These are phyloP conservation scores for Myriangium duriaei DNA, from an alignment of 2,329 filamentous ascomycete genomes.

Conservation along the genomic window DNA sequence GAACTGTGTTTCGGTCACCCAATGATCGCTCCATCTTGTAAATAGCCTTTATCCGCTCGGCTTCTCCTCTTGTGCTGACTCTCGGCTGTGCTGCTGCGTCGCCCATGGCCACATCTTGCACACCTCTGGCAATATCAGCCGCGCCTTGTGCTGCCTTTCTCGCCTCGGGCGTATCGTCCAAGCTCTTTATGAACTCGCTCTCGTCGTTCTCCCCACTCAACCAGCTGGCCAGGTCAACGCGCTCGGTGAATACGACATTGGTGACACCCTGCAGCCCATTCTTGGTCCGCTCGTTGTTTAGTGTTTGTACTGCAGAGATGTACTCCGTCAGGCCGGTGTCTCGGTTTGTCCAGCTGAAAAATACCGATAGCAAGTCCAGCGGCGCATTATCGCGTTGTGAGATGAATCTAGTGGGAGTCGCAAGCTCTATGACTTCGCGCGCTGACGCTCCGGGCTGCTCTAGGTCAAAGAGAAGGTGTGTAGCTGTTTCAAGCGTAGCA, in stretches of 20 bases:
- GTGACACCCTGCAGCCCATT: constrained; percentile 57
- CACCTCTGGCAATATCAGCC: constrained; percentile 25
- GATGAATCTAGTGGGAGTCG: constrained; percentile 66
- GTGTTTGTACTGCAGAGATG: constrained; percentile 65
- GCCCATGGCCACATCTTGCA: constrained; percentile 27
- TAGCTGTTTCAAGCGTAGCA: constrained; percentile 58
- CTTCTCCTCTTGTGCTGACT: constrained; percentile 46
- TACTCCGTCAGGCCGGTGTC: constrained; percentile 85
- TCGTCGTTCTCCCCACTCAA: constrained; percentile 72
- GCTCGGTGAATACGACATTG: constrained; percentile 84
- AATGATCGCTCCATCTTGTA: constrained; percentile 85
- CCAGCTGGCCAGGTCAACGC: constrained; percentile 85
- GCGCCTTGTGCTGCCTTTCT: constrained; percentile 40
- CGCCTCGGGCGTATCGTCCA: constrained; percentile 50
- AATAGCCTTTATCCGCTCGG: constrained; percentile 73
- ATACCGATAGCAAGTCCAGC: constrained; percentile 84
- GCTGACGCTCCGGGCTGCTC: constrained; percentile 34
- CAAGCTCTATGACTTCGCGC: constrained; percentile 37
- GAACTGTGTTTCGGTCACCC: constrained; percentile 79
- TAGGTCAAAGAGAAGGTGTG: constrained; percentile 40
- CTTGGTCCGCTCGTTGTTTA: constrained; percentile 59
- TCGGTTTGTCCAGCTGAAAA: constrained; percentile 91
- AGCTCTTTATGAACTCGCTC: constrained; percentile 81
- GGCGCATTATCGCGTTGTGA: constrained; percentile 45
- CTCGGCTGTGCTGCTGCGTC: constrained; percentile 26